Base-by-base conservation (phyloP, 352 stramenopile species). In the Albugo laibachii region DNA sequence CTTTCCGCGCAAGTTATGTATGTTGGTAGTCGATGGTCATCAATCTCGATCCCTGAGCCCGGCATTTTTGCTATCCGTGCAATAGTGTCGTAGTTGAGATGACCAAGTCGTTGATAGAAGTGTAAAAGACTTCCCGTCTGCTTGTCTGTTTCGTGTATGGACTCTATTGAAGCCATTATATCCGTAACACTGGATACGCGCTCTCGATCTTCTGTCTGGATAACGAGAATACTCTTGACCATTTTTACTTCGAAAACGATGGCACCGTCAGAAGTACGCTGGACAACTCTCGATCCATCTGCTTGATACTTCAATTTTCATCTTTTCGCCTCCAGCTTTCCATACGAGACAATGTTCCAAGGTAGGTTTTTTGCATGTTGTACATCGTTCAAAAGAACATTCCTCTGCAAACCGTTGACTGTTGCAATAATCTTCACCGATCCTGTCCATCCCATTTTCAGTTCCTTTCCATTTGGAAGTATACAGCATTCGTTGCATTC, bases 21-120 rank as follows among this genome's bases (percentile, higher is more conserved):
- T 24, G 3, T 15, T 5, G 6, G 8, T 24, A 4, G 42, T 5
- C 19, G n/a, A 14, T 24, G 6, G 42, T 47, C 19, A 5, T 18
- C 19, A 15, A 6, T n/a, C 11, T 34, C 20, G 19, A 47, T 47
- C 42, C 19, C 19, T 18, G 42, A 47, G 2, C 6, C 42, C 14
- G 42, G 11, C 3, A 37, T 11, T 24, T n/a, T 47, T 34, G 42
- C 42, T 18, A 47, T 18, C 2, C 42, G 42, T 11, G 38, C 42
- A 34, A 47, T 47, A 24, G 42, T 47, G 10, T 47, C 42, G 38
- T 47, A 27, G 42, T 15, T 24, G 2, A 47, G 42, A 24, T 47
- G 42, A 34, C 11, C 42, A 47, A 47, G 4, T 8, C 42, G 4
- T 6, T 47, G n/a, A 15, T 47, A 11, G 19, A 47, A 47, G 42